Conservation (phyloP, 345 rosid species). For the Linum trigynum region DNA sequence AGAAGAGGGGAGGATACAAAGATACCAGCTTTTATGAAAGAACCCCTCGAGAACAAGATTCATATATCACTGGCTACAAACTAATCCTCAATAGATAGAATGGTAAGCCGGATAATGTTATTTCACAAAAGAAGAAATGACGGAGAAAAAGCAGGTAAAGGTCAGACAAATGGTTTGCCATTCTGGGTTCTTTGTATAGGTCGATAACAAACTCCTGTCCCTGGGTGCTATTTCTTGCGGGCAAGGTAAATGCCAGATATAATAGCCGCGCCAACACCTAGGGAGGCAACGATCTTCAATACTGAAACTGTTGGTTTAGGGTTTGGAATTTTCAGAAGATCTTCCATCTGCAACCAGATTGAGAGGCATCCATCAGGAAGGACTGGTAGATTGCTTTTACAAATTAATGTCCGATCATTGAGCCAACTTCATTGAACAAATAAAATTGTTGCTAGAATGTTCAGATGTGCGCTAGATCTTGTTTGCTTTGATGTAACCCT, state of each 20-base stretch:
- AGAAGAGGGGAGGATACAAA: too few relatives aligned
- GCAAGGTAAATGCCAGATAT: conserved; percentile 52
- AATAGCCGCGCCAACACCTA: conserved; percentile 67
- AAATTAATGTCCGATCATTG: not conserved
- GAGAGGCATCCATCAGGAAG: not conserved
- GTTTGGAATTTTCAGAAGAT: conserved; percentile 63
- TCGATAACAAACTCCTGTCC: too few relatives aligned
- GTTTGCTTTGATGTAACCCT: too few relatives aligned
- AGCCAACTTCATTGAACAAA: not conserved
- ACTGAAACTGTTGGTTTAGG: conserved; percentile 33
- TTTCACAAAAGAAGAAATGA: too few relatives aligned
- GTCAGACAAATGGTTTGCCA: too few relatives aligned
- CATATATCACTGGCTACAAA: too few relatives aligned
- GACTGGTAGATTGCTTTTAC: not conserved
- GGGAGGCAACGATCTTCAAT: conserved; percentile 46
- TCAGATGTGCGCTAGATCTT: not conserved
- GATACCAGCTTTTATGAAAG: too few relatives aligned
- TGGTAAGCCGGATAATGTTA: too few relatives aligned
- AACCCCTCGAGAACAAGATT: too few relatives aligned
- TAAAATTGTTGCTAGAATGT: not conserved
- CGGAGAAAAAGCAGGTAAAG: too few relatives aligned
- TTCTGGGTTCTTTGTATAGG: too few relatives aligned
- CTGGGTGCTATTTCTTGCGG: conserved; percentile 37
- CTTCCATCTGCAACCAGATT: conserved; percentile 35
- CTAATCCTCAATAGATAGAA: too few relatives aligned